phyloP scores from a whole-genome alignment of 352 stramenopile genomes.

The Elongisporangium undulatum region DNA sequence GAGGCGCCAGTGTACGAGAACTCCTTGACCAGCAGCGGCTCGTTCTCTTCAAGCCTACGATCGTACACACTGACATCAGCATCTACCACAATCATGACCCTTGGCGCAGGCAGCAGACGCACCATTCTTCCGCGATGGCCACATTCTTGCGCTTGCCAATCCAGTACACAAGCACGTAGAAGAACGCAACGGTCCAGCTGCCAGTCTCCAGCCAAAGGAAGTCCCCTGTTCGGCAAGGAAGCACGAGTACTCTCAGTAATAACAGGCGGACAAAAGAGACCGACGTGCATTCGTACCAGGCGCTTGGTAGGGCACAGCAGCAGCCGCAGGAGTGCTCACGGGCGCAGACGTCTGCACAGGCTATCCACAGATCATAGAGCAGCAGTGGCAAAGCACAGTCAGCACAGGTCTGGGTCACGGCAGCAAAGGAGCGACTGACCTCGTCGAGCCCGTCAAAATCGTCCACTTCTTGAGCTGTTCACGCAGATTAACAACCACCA shows the following conservation, averaged over 20 bases:
- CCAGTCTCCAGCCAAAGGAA: conserved; percentile 42
- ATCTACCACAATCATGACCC: neutral
- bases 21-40: conserved; percentile 59
- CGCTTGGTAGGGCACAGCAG: neutral
- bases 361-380: neutral
- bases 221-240: conserved; percentile 23
- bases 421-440: conserved; percentile 11
- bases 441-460: conserved; percentile 35
- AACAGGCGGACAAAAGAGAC: neutral
- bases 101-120: conserved; percentile 2
- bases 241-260: neutral
- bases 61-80: neutral
- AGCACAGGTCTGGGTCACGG: conserved; percentile 24
- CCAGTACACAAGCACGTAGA: conserved; percentile 62
- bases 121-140: conserved; percentile 64
- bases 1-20: conserved; percentile 75
- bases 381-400: neutral
- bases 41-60: conserved; percentile 52
- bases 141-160: conserved; percentile 65
- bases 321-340: neutral
- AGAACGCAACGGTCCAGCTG: conserved; percentile 33
- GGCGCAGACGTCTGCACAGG: neutral
- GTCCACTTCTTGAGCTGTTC: conserved; percentile 32
- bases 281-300: neutral
- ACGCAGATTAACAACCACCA: neutral